phyloP scores from a whole-genome alignment of 257 asterid genomes.

The Salvia miltiorrhiza region DNA sequence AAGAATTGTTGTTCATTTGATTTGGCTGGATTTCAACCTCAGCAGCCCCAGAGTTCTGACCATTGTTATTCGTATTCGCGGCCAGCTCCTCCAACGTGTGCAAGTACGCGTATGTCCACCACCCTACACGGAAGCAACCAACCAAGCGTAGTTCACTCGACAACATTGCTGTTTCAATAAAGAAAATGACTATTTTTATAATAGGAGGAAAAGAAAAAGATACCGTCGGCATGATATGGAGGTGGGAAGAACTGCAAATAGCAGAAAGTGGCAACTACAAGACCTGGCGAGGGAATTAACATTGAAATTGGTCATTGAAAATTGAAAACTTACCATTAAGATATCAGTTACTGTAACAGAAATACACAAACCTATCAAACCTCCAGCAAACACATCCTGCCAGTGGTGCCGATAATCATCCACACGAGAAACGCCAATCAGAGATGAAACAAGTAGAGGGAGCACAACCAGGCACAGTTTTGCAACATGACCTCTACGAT shows the following conservation, averaged over 20 bases:
- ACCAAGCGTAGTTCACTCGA: neutral
- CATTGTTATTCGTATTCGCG: conserved; percentile 13
- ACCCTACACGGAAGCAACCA: conserved; percentile 38
- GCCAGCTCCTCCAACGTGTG: conserved; percentile 47
- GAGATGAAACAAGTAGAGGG: conserved; percentile 60
- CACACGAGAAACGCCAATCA: conserved; percentile 72
- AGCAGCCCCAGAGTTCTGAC: conserved; percentile 10
- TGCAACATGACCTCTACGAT: conserved; percentile 67
- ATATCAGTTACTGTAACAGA: neutral
- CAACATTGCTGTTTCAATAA: neutral
- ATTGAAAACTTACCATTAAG: neutral
- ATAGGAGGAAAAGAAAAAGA: neutral
- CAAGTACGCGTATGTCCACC: conserved; percentile 60
- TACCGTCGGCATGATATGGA: conserved; percentile 70
- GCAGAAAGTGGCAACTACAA: conserved; percentile 59
- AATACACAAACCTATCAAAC: conserved; percentile 58
- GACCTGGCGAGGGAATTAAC: conserved; percentile 38
- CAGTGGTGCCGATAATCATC: conserved; percentile 91
- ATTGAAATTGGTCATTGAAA: neutral
- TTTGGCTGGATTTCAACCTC: conserved; percentile 36
- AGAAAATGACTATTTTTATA: neutral
- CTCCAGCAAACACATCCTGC: conserved; percentile 90
- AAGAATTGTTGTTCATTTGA: conserved; percentile 26
- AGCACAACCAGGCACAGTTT: conserved; percentile 66
- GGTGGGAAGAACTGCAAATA: conserved; percentile 91